Evolutionary conservation across 768 basidiomycete species (phyloP).

Genomic region (Tricholoma sp.): DNA sequence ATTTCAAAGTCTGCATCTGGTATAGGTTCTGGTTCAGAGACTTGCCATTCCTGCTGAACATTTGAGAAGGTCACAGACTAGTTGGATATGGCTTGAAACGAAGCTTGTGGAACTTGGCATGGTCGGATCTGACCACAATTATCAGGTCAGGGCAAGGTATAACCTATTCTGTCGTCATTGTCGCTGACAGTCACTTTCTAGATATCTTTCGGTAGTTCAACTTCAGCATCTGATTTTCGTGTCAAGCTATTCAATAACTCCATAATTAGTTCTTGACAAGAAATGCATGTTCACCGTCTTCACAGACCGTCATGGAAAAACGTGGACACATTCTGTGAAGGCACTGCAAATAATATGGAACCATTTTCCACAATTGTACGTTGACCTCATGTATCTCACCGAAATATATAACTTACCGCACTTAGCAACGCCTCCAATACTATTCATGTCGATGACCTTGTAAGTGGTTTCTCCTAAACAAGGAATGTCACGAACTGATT

Average conservation of each 20-base stretch:
- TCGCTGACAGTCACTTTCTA: conserved; percentile 13
- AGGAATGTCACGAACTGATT: neutral
- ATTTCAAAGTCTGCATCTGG: conserved; percentile 70
- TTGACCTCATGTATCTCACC: neutral
- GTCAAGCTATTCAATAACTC: neutral
- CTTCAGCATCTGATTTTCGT: neutral
- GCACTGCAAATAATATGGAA: conserved; percentile 85
- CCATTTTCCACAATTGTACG: conserved; percentile 75
- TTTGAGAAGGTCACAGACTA: conserved; percentile 68
- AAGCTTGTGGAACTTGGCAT: conserved; percentile 86
- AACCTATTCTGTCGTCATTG: neutral
- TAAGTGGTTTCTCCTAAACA: conserved; percentile 22
- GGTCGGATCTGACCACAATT: conserved; percentile 64
- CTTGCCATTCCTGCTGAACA: neutral
- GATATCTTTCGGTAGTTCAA: conserved; percentile 58
- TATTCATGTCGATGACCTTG: conserved; percentile 85
- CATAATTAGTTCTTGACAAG: conserved; percentile 67
- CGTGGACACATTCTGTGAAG: conserved; percentile 80
- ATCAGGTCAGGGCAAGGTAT: conserved; percentile 45
- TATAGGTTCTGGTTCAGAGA: conserved; percentile 18
- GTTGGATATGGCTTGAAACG: conserved; percentile 86
- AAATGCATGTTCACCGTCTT: conserved; percentile 89
- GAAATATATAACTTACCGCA: neutral
- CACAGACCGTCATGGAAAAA: conserved; percentile 62
- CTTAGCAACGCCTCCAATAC: conserved; percentile 64